phyloP scores from a whole-genome alignment of 768 basidiomycete genomes.

The Leucocoprinus leucothites region DNA sequence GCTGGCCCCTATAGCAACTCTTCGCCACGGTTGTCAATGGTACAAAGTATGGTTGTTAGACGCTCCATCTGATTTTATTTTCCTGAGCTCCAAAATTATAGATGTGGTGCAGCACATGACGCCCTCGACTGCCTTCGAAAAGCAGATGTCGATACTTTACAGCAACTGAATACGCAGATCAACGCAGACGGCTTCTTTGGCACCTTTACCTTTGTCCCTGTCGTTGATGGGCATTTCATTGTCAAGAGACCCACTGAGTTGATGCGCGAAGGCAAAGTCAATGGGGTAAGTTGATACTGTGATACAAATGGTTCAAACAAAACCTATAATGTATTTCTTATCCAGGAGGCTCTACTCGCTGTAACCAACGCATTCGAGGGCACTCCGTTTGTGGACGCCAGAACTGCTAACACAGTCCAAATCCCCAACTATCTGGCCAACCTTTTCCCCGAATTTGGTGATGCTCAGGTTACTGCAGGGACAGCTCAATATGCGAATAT shows the following conservation, averaged over 20 bases:
- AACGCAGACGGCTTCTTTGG: slow-evolving; percentile 33
- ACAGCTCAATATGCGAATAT: slow-evolving; percentile 1
- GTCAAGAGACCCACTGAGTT: slow-evolving; percentile 37
- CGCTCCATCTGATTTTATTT: not conserved
- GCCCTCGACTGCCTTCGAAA: slow-evolving; percentile 40
- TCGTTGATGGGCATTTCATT: slow-evolving; percentile 47
- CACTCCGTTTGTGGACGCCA: slow-evolving; percentile 31
- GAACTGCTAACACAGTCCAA: slow-evolving; percentile 21
- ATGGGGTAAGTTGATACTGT: slow-evolving; percentile 30
- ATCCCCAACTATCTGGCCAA: slow-evolving; percentile 28
- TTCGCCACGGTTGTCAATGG: not conserved
- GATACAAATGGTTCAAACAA: not conserved
- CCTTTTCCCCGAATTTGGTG: slow-evolving; percentile 36
- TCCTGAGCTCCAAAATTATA: slow-evolving; percentile 17
- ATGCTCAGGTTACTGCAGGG: slow-evolving; percentile 18
- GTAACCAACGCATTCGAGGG: slow-evolving; percentile 41
- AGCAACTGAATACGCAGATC: slow-evolving; percentile 31
- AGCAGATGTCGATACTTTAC: slow-evolving; percentile 26
- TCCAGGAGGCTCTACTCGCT: slow-evolving; percentile 30
- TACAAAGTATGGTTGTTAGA: not conserved
- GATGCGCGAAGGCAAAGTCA: slow-evolving; percentile 33
- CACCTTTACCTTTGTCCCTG: slow-evolving; percentile 40
- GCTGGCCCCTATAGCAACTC: not conserved
- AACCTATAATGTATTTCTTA: not conserved
- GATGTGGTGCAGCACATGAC: slow-evolving; percentile 31